phyloP scores from a whole-genome alignment of 768 basidiomycete genomes.

The Hydnomerulius pinastri region DNA sequence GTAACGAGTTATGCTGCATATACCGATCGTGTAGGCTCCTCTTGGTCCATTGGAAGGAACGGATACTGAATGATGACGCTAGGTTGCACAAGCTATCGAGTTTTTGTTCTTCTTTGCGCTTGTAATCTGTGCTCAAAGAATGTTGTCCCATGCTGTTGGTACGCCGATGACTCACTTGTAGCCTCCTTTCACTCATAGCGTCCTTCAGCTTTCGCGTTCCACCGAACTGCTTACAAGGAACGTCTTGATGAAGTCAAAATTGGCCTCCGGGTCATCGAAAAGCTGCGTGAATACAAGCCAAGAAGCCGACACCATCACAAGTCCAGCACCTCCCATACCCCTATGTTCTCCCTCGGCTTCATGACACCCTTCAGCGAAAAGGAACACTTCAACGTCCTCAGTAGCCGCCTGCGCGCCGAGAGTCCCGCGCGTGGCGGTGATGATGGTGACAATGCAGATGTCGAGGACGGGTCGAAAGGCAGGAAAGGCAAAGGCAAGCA shows the following conservation, averaged over 20 bases:
- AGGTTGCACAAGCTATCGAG: slow-evolving; percentile 65
- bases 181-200: neutral
- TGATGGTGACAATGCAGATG: slow-evolving; percentile 34
- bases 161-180: neutral
- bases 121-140: slow-evolving; percentile 60
- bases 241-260: slow-evolving; percentile 59
- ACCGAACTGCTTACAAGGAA: slow-evolving; percentile 75
- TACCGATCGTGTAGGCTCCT: slow-evolving; percentile 51
- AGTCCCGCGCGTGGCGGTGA: slow-evolving; percentile 24
- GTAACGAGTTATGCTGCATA: slow-evolving; percentile 57
- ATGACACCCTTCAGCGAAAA: slow-evolving; percentile 46
- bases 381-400: slow-evolving; percentile 42
- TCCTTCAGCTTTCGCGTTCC: slow-evolving; percentile 64
- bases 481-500: slow-evolving; percentile 34
- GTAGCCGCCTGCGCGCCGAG: slow-evolving; percentile 30
- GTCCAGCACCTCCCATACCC: slow-evolving; percentile 45
- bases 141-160: slow-evolving; percentile 70
- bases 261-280: slow-evolving; percentile 62
- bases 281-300: slow-evolving; percentile 66
- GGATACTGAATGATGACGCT: slow-evolving; percentile 3
- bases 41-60: neutral
- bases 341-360: slow-evolving; percentile 38
- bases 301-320: slow-evolving; percentile 30
- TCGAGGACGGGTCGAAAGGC: slow-evolving; percentile 17
- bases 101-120: slow-evolving; percentile 78